These are phyloP conservation scores for Vitis vinifera DNA, from an alignment of 164 flowering plant genomes.

Conservation along the genomic window ASM3070453v1 NC_081811.1:11467001-11467500, in stretches of 20 bases:
- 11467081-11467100: conserved; percentile 16
- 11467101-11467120: conserved; percentile 24
- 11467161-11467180: conserved; percentile 33
- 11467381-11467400: conserved; percentile 7
- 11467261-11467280: conserved; percentile 8
- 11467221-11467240: conserved; percentile 15
- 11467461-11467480: conserved; percentile 5
- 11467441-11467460: not conserved
- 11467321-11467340: conserved; percentile 16
- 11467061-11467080: conserved; percentile 32
- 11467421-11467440: conserved; percentile 1
- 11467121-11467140: conserved; percentile 32
- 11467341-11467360: conserved; percentile 7
- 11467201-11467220: conserved; percentile 10
- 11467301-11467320: conserved; percentile 33
- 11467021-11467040: conserved; percentile 26
- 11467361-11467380: conserved; percentile 5
- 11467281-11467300: conserved; percentile 21
- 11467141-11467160: conserved; percentile 31
- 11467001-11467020: conserved; percentile 31
- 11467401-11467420: conserved; percentile 3
- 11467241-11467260: conserved; percentile 22
- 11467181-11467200: conserved; percentile 11
- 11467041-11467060: conserved; percentile 14
- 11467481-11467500: conserved; percentile 8